Conservation (phyloP, 2,329 filamentous ascomycete genomes). For the Periconia digitata region DNA sequence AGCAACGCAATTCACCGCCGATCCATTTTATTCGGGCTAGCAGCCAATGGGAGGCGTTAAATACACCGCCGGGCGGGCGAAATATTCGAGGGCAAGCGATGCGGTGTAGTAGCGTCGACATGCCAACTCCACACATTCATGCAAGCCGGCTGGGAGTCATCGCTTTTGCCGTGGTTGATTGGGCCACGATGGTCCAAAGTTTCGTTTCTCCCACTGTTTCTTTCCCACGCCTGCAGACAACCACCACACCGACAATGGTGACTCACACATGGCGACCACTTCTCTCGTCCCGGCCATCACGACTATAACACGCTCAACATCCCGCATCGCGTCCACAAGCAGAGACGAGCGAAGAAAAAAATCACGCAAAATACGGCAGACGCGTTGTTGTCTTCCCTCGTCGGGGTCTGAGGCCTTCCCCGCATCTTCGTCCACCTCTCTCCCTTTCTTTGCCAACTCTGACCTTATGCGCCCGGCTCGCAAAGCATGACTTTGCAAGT, state of each 20-base stretch:
- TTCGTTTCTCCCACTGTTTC: constrained; percentile 42
- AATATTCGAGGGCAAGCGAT: not conserved
- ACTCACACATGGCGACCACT: constrained; percentile 38
- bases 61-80: not conserved
- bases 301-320: constrained; percentile 41
- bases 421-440: constrained; percentile 20
- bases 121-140: constrained; percentile 2
- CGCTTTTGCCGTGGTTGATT: constrained; percentile 24
- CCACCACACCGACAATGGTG: constrained; percentile 24
- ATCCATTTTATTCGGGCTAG: too few relatives aligned
- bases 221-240: constrained; percentile 16
- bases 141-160: constrained; percentile 37
- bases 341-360: too few relatives aligned
- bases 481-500: constrained; percentile 26
- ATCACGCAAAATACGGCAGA: constrained; percentile 22
- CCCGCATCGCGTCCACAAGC: not conserved
- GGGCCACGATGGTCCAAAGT: constrained; percentile 31
- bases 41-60: constrained; percentile 1
- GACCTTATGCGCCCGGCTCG: not conserved
- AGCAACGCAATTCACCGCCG: not conserved
- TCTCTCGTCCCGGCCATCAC: too few relatives aligned
- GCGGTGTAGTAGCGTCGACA: not conserved
- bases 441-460: too few relatives aligned
- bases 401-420: constrained; percentile 36
- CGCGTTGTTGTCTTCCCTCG: constrained; percentile 28